A percentile compares a stretch with the other conserved stretches of the same genome.
These are phyloP conservation scores for Sordaria brevicollis DNA, from an alignment of 495 filamentous ascomycete species.

Conservation along the genomic window DNA sequence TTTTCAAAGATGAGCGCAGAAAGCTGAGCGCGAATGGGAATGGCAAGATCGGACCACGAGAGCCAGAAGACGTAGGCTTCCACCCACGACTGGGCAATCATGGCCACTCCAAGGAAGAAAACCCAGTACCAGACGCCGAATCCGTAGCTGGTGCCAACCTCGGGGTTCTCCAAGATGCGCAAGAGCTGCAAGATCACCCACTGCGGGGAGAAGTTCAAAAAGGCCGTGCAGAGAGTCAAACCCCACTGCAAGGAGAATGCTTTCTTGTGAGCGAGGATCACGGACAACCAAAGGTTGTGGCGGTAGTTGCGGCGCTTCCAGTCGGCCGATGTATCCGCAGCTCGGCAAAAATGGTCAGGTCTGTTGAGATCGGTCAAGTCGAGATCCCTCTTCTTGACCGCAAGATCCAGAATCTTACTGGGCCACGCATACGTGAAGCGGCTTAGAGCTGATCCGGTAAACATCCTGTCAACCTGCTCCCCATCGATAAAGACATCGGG, in stretches of 20 bases:
- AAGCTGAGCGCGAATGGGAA: constrained; percentile 59
- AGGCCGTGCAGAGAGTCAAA: constrained; percentile 41
- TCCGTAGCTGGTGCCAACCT: constrained; percentile 27
- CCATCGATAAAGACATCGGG: constrained; percentile 54
- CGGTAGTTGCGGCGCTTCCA: constrained; percentile 43
- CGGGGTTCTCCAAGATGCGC: constrained; percentile 48
- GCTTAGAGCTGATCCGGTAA: constrained; percentile 46
- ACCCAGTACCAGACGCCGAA: constrained; percentile 59
- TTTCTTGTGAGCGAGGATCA: constrained; percentile 45
- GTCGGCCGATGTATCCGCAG: constrained; percentile 32
- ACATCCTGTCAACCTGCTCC: constrained; percentile 51
- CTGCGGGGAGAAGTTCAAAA: constrained; percentile 59
- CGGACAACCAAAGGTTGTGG: constrained; percentile 49
- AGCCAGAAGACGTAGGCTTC: constrained; percentile 58
- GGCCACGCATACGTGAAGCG: constrained; percentile 61
- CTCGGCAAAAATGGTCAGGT: constrained; percentile 37
- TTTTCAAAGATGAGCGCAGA: constrained; percentile 69
- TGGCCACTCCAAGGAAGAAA: constrained; percentile 45
- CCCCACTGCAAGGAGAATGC: constrained; percentile 44
- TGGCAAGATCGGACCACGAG: constrained; percentile 49
- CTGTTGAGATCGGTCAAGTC: constrained; percentile 50
- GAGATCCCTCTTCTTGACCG: constrained; percentile 44
- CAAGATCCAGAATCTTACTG: constrained; percentile 38
- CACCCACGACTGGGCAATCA: constrained; percentile 45
- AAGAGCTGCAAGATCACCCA: constrained; percentile 58